Conservation (phyloP, 345 rosid species). For the Stellera chamaejasme region DNA sequence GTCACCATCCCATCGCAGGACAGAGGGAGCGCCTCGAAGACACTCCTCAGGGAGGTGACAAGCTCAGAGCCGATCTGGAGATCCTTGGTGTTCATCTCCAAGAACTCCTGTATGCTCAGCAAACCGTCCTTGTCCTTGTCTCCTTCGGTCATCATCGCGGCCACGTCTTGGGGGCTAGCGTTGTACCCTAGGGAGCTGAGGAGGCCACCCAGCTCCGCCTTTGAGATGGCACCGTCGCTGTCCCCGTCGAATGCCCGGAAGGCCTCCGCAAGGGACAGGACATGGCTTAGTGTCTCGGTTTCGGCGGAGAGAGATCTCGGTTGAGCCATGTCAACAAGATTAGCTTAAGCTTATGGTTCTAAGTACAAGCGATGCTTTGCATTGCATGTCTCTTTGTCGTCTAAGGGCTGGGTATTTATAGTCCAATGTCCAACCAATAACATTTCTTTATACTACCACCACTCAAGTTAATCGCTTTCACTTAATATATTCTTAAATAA, state of each 20-base stretch:
- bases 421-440: not conserved
- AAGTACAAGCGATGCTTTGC: constrained; percentile 7
- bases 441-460: not conserved
- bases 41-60: constrained; percentile 18
- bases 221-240: constrained; percentile 44
- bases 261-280: constrained; percentile 40
- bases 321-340: constrained; percentile 31
- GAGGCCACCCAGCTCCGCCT: constrained; percentile 50
- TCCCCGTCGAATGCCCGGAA: constrained; percentile 54
- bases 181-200: constrained; percentile 46
- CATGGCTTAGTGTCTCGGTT: constrained; percentile 39
- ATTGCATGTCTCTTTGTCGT: not conserved
- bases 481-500: no score
- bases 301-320: constrained; percentile 22
- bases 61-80: constrained; percentile 32
- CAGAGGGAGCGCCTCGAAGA: constrained; percentile 22
- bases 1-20: constrained; percentile 28
- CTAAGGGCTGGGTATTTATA: constrained; percentile 17
- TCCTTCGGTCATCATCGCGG: constrained; percentile 43
- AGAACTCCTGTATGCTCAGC: constrained; percentile 46
- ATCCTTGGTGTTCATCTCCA: constrained; percentile 52
- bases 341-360: not conserved
- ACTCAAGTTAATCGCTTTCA: no score
- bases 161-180: constrained; percentile 37
- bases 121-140: constrained; percentile 41